These are phyloP conservation scores for Theileria annulata DNA, from an alignment of 169 alveolate species.

Conservation along the genomic window DNA sequence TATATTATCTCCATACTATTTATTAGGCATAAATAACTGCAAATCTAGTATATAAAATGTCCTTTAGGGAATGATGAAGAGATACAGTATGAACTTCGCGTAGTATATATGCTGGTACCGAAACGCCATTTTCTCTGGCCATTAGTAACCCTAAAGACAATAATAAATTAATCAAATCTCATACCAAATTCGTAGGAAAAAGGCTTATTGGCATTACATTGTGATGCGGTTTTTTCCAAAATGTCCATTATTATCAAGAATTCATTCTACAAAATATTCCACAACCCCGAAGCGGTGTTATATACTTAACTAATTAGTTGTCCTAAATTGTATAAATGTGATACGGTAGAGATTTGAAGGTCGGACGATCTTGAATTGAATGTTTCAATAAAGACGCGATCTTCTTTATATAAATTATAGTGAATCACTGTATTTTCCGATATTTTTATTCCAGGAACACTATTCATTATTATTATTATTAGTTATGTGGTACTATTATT, in stretches of 20 bases:
- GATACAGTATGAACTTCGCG: conserved; percentile 61
- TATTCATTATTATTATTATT: conserved; percentile 9
- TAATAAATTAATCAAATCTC: background rate
- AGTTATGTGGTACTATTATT: no score
- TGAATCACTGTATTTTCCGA: conserved; percentile 75
- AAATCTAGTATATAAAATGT: conserved; percentile 35
- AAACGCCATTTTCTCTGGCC: conserved; percentile 56
- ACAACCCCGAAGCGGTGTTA: background rate
- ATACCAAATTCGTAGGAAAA: conserved; percentile 61
- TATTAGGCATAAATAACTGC: no score
- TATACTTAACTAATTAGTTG: background rate
- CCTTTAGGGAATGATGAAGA: background rate
- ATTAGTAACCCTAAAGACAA: conserved; percentile 21
- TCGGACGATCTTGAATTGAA: conserved; percentile 65
- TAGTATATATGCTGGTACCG: conserved; percentile 60
- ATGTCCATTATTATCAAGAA: conserved; percentile 71
- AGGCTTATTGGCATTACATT: conserved; percentile 43
- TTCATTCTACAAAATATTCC: conserved; percentile 24
- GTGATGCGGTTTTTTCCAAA: conserved; percentile 72
- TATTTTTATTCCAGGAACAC: conserved; percentile 71
- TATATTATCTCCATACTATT: background rate
- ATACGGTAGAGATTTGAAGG: conserved; percentile 30
- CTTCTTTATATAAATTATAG: conserved; percentile 77
- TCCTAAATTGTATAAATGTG: background rate
- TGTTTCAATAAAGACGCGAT: conserved; percentile 70